Base-by-base conservation (phyloP, 306 rosid genomes). In the Rubus idaeus region DNA sequence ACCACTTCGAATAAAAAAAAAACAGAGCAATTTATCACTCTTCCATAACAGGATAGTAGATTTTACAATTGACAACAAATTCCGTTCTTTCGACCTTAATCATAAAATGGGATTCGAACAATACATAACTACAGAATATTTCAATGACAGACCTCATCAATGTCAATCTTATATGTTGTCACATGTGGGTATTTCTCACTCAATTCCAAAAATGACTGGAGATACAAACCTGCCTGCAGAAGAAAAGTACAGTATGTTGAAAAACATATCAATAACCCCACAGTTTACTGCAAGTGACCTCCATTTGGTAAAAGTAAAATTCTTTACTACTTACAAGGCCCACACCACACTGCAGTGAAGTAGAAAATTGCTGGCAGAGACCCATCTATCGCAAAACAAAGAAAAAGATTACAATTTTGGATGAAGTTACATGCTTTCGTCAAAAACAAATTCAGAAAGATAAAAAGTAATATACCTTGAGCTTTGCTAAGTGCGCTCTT, bases 311-410 rank as follows among this genome's bases (percentile, higher is more conserved):
- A 58, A 74, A 42, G 44, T 2, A 41, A 44, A 73, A 46, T 16
- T 26, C 13, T 45, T 62, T 30, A 75, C 58, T 76, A 87, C 97
- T 93, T 89, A 91, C 98, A 93, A 75, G 98, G 97, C 23, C 96
- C 97, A 74, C 98, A 91, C 98, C 97, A 93, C 61, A 49, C 91
- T 35, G 98, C 97, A 58, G 97, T 91, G 89, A 91, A 93, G 78
- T 93, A 93, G 88, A 91, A 88, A 83, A 93, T 63, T 2, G 95
- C 89, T 4, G 91, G 91, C 85, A 83, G 64, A 21, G 93, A 86
- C 57, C 76, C 80, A 44, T 86, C 98, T 93, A 45, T 56, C 2
- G 18, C 61, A 8, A 82, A 70, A 71, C 56, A 53, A 35, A 46
- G 73, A 2, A 30, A 84, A 76, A 74, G 75, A 70, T 40, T 6